Percentiles rank a stretch among this genome's conserved stretches.
Conservation (phyloP, 768 basidiomycete species). For the Hortiboletus campestris region DNA sequence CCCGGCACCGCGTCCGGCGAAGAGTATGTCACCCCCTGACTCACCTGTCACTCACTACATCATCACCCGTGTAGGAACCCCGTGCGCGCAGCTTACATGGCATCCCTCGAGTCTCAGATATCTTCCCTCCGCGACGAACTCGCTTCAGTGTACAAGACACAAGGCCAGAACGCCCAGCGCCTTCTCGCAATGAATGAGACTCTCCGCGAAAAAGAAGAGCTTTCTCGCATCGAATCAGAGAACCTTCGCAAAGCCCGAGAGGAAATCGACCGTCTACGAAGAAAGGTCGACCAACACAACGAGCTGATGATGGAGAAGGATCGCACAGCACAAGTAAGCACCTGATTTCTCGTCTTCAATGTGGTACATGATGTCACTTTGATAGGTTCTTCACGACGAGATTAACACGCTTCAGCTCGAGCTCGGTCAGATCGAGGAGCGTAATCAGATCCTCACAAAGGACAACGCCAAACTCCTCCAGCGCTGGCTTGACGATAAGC, state of each 20-base stretch:
- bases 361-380: constrained; percentile 4
- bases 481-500: constrained; percentile 96
- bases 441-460: constrained; percentile 80
- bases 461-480: constrained; percentile 96
- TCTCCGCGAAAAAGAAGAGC: constrained; percentile 88
- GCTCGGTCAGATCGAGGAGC: constrained; percentile 83
- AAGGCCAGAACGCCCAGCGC: constrained; percentile 93
- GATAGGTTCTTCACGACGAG: constrained; percentile 90
- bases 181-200: constrained; percentile 94
- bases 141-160: constrained; percentile 93
- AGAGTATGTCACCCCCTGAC: constrained; percentile 52
- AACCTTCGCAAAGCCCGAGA: constrained; percentile 73
- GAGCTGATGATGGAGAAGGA: constrained; percentile 90
- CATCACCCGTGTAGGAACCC: constrained; percentile 55
- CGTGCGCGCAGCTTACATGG: constrained; percentile 82
- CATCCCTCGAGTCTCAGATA: constrained; percentile 92
- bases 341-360: not conserved
- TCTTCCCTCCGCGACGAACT: constrained; percentile 89
- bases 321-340: constrained; percentile 75
- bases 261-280: constrained; percentile 64
- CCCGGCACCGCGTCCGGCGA: constrained; percentile 54
- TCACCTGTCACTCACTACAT: not conserved
- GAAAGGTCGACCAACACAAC: constrained; percentile 79
- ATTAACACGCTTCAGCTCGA: constrained; percentile 90
- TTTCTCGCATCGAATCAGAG: constrained; percentile 78